Conservation (phyloP, 1,284 basidiomycete genomes). For the Ganoderma leucocontextum region DNA sequence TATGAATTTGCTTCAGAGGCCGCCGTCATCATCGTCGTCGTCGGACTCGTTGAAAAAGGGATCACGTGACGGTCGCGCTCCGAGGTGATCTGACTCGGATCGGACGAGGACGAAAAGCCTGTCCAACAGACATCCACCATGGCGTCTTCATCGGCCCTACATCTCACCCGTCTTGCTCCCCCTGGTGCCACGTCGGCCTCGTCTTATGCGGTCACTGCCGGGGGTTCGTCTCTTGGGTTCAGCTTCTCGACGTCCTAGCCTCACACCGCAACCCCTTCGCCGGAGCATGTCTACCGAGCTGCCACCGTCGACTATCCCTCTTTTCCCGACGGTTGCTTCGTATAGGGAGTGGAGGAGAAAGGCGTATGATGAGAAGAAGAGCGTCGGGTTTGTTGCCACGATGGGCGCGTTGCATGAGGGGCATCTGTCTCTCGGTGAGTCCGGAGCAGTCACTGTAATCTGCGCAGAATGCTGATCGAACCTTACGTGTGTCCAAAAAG, state of each 20-base stretch:
- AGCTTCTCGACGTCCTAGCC: not conserved
- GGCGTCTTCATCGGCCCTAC: slow-evolving; percentile 5
- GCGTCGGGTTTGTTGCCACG: slow-evolving; percentile 93
- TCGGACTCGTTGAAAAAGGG: not conserved
- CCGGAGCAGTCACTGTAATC: not conserved
- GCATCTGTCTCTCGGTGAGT: slow-evolving; percentile 86
- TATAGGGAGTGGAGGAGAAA: slow-evolving; percentile 82
- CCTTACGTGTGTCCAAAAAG: slow-evolving; percentile 44
- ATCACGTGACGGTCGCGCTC: not conserved
- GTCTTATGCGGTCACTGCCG: not conserved
- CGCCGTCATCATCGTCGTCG: not conserved
- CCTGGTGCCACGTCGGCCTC: not conserved
- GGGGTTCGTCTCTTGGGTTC: not conserved
- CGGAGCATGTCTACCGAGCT: slow-evolving; percentile 40
- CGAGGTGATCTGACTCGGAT: slow-evolving; percentile 22
- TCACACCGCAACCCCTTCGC: not conserved
- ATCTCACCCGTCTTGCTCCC: not conserved
- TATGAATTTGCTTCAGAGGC: too few relatives aligned
- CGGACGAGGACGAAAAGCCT: slow-evolving; percentile 13
- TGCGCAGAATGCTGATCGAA: not conserved
- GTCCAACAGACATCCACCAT: slow-evolving; percentile 3
- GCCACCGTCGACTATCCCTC: slow-evolving; percentile 69
- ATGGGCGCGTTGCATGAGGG: slow-evolving; percentile 98
- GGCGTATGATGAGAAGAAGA: slow-evolving; percentile 65
- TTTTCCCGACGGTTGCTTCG: slow-evolving; percentile 76